These are phyloP conservation scores for Coriolopsis trogii DNA, from an alignment of 1,284 basidiomycete species.

Conservation along the genomic window DNA sequence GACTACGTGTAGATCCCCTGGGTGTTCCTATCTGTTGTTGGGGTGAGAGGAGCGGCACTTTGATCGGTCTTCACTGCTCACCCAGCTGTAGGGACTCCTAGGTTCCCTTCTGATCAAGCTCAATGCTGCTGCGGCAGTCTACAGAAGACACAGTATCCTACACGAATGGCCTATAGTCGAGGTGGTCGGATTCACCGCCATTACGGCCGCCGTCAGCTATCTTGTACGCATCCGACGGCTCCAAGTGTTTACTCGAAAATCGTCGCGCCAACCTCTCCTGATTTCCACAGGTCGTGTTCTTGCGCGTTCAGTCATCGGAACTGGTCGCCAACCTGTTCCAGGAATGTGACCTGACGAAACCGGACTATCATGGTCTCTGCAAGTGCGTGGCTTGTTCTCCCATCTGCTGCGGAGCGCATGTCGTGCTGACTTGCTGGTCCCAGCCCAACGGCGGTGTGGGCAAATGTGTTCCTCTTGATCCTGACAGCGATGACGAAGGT, in stretches of 20 bases:
- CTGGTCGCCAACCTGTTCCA: slow-evolving; percentile 74
- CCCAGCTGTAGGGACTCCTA: slow-evolving; percentile 53
- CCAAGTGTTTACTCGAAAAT: not conserved
- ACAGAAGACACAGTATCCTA: slow-evolving; percentile 58
- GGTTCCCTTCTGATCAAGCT: slow-evolving; percentile 67
- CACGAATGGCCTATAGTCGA: slow-evolving; percentile 66
- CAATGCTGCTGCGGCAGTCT: slow-evolving; percentile 65
- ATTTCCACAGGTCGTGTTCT: slow-evolving; percentile 30
- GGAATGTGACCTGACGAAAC: slow-evolving; percentile 67
- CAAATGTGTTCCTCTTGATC: slow-evolving; percentile 67
- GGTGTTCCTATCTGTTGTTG: slow-evolving; percentile 60
- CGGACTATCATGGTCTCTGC: slow-evolving; percentile 75
- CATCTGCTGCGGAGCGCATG: not conserved
- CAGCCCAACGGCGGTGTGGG: slow-evolving; percentile 64
- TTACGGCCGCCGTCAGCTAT: slow-evolving; percentile 72
- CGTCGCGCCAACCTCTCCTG: slow-evolving; percentile 48
- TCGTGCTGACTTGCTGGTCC: slow-evolving; percentile 4
- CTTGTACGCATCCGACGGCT: too few species aligned
- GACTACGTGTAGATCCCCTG: slow-evolving; percentile 56
- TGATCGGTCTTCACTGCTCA: not conserved
- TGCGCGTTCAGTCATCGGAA: slow-evolving; percentile 69
- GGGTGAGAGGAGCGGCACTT: too few species aligned
- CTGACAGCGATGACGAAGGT: slow-evolving; percentile 66
- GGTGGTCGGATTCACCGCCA: slow-evolving; percentile 60
- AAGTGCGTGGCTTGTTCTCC: slow-evolving; percentile 51